Base-by-base conservation (phyloP, 192 early-diverging fungal species). In the Rhizoclosmatium sp. region DNA sequence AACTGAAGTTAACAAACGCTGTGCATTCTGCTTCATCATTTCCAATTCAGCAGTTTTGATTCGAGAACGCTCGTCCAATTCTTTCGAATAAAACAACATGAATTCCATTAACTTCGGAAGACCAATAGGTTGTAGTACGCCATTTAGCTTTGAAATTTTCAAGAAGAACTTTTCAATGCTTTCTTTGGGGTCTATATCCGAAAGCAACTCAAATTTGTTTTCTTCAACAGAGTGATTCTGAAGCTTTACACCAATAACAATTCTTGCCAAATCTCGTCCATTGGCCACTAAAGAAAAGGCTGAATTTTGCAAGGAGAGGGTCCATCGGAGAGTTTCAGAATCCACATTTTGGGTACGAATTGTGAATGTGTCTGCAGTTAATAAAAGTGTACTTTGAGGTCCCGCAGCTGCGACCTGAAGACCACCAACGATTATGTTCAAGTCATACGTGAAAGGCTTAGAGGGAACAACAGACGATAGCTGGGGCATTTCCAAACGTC, bases 61-160 rank as follows among this genome's bases (percentile, higher is more conserved):
- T 46, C 84, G 78, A 49, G 86, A 91, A 16, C 88, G 80, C 51
- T 89, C 78, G 39, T 89, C 88, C 49, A 95, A 84, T 62, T 93
- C 92, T 4, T 86, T 85, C 4, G 85, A 86, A 75, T 93, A 95
- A 76, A 89, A 94, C 31, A 91, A 76, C 40, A 88, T 86, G 21
- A 92, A 76, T 48, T 93, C 93, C 4, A 88, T 82, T 9, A 94
- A 76, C 65, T 86, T 87, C 12, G 89, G 88, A 4, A 94, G 65
- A 0, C 93, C 91, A 67, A 83, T 88, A 2, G 93, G 93, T 51
- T 93, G 93, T 90, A 94, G 88, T 4, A 94, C 84, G 0, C 91
- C 92, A 69, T 92, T 90, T 23, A 93, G 80, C 71, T 92, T 92
- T 40, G 84, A 67, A 31, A 94, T 76, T 23, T 84, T 78, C 0